phyloP scores from a whole-genome alignment of 495 filamentous ascomycete genomes.

The Penicillium steckii region DNA sequence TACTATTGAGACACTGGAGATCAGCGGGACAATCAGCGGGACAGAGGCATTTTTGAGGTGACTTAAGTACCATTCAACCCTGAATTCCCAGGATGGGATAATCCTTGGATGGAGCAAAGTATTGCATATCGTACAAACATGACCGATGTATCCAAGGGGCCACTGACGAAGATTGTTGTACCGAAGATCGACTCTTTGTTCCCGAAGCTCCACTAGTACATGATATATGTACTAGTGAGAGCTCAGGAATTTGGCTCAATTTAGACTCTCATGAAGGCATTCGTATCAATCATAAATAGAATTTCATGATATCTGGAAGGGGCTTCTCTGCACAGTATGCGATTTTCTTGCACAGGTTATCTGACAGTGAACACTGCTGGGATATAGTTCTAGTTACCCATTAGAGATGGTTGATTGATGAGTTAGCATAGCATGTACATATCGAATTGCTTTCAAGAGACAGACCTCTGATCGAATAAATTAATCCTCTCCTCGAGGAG shows the following conservation, averaged over 20 bases:
- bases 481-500: not conserved
- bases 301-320: too few species aligned
- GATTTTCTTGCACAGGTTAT: not conserved
- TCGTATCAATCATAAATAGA: too few species aligned
- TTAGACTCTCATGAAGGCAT: not conserved
- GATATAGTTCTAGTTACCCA: too few species aligned
- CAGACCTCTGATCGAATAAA: not conserved
- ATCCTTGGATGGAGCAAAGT: conserved; percentile 35
- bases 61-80: conserved; percentile 30
- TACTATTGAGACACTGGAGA: conserved; percentile 11
- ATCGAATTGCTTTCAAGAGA: not conserved
- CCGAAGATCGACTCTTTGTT: conserved; percentile 11
- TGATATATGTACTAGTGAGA: too few species aligned
- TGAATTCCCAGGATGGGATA: conserved; percentile 31
- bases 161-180: conserved; percentile 26
- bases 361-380: not conserved
- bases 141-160: conserved; percentile 24
- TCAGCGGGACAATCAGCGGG: conserved; percentile 19
- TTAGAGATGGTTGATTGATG: too few species aligned
- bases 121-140: conserved; percentile 29
- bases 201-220: not conserved
- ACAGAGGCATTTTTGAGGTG: conserved; percentile 33
- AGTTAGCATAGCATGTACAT: too few species aligned
- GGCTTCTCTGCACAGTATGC: too few species aligned
- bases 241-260: not conserved